These are phyloP conservation scores for Lasiodiplodia gonubiensis DNA, from an alignment of 2,329 filamentous ascomycete genomes.

Conservation along the genomic window DNA sequence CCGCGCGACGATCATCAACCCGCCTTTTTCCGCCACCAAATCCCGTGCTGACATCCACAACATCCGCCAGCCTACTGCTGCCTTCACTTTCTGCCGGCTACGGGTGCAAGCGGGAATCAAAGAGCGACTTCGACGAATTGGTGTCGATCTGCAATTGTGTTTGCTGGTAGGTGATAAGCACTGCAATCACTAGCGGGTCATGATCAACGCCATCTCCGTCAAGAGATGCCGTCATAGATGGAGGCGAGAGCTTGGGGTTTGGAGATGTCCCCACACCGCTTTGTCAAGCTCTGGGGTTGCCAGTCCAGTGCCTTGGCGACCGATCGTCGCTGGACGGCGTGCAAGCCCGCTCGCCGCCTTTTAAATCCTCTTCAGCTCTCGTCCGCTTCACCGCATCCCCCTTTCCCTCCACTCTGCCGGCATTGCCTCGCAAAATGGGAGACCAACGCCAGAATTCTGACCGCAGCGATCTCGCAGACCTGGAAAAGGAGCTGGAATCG, in stretches of 20 bases:
- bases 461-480: conserved; percentile 2
- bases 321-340: not conserved
- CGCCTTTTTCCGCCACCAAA: conserved; percentile 2
- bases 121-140: not conserved
- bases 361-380: not conserved
- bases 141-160: not conserved
- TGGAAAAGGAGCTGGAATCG: conserved; percentile 27
- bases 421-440: not conserved
- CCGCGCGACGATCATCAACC: not conserved
- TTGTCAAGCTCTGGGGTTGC: conserved; percentile 2
- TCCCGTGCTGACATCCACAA: not conserved
- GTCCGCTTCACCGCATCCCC: not conserved
- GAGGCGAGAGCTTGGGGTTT: conserved; percentile 3
- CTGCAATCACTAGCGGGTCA: not conserved
- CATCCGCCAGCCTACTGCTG: not conserved
- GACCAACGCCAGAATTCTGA: not conserved
- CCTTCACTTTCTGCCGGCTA: not conserved
- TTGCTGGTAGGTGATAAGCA: not conserved
- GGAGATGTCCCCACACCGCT: conserved; percentile 11
- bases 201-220: conserved; percentile 9
- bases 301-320: not conserved
- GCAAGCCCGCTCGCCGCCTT: not conserved
- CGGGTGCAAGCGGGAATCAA: not conserved
- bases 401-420: not conserved
- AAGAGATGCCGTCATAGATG: conserved; percentile 14